Evolutionary conservation across 1,284 basidiomycete species (phyloP).

Genomic region (Limonomyces culmigenus): DNA sequence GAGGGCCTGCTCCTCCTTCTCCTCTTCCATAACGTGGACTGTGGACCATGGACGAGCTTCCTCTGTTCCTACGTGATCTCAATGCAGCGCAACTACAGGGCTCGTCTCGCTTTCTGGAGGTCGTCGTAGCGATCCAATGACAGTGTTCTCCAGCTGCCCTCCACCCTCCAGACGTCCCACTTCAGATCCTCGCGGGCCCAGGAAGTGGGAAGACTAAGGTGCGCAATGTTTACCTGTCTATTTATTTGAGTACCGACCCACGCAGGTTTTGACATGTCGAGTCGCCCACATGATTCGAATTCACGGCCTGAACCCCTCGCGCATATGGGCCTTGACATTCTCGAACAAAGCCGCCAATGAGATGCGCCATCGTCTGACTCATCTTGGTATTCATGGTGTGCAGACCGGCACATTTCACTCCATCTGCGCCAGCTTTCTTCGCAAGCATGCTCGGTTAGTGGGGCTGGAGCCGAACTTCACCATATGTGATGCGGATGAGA

Average conservation of each 20-base stretch:
- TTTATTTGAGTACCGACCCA: constrained; percentile 12
- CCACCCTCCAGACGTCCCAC: constrained; percentile 39
- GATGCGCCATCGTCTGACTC: constrained; percentile 62
- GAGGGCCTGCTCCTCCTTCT: no score
- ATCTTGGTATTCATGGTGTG: constrained; percentile 63
- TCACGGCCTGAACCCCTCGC: constrained; percentile 34
- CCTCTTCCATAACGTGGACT: no score
- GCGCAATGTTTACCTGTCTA: not conserved
- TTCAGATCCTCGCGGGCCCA: constrained; percentile 77
- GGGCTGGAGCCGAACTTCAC: constrained; percentile 63
- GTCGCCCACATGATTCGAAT: constrained; percentile 61
- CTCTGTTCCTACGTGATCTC: no score
- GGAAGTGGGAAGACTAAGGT: constrained; percentile 61
- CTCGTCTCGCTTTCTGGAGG: no score
- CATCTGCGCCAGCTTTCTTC: constrained; percentile 56
- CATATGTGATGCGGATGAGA: constrained; percentile 73
- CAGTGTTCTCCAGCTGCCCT: constrained; percentile 57
- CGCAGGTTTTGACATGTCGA: constrained; percentile 65
- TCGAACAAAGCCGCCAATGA: constrained; percentile 86
- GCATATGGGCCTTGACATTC: constrained; percentile 72
- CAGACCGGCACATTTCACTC: constrained; percentile 75
- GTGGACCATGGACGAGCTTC: no score
- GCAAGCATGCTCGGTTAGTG: constrained; percentile 46
- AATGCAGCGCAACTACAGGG: no score
- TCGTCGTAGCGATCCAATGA: no score